Base-by-base conservation (phyloP, 1,284 basidiomycete species). In the Cystobasidium pallidum region DNA sequence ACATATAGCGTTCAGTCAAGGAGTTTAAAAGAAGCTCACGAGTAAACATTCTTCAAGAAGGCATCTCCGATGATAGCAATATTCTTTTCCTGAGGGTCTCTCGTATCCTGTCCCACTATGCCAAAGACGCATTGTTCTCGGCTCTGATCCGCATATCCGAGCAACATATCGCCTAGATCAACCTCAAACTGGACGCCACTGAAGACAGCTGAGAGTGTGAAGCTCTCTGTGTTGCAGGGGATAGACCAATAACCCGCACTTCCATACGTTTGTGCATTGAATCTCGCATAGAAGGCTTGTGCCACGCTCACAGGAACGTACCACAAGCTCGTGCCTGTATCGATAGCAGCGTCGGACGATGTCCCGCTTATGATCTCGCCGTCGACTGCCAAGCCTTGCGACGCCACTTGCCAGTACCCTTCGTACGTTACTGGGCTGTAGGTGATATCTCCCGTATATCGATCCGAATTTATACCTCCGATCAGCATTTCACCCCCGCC, bases 401-500 rank as follows among this genome's bases (percentile, higher is more conserved):
- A 64, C 0, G 58, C 17, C 43, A 78, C 74, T 79, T 74, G 63
- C 73, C 81, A 82, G 77, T 80, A 82, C 57, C 79, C 79, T 36
- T 78, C 62, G 57, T 72, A 74, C 15, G 77, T 78, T 30, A 81
- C 76, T 36, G 73, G 72, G 75, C 81, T 78, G 78, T 81, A 86
- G 63, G 82, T 82, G 70, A 84, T 79, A 24, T 78, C 63, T 39
- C 83, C 84, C 1, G 78, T 79, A 79, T 81, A 84, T 15, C 78
- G 78, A 21, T 77, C 71, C 6, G 75, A 55, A 76, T 86, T 81
- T 19, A 81, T 80, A 0, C 85, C 87, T 58, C 89, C 89, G 63
- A 90, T 79, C 75, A 80, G 84, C 19, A 90, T 84, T 76, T 86
- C 84, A 8, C 85, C 84, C n/a, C 85, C 84, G 2, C 68, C 59